These are phyloP conservation scores for Juglanconis sp. DNA, from an alignment of 2,329 filamentous ascomycete genomes.

Conservation along the genomic window DNA sequence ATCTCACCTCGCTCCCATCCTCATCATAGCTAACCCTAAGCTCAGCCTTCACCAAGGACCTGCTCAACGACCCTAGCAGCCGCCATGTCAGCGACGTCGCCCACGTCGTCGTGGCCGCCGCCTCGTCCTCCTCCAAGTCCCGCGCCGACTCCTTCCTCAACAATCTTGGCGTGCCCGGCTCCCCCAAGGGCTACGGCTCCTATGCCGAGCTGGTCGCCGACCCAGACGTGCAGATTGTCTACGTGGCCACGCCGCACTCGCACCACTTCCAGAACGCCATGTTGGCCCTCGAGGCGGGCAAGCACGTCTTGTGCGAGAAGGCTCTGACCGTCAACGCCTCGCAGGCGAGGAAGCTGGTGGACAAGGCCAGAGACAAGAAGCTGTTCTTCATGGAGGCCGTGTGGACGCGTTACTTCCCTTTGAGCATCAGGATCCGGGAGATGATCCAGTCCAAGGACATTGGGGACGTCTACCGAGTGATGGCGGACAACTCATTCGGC, in stretches of 20 bases:
- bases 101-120: constrained; percentile 75
- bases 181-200: constrained; percentile 71
- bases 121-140: constrained; percentile 70
- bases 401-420: constrained; percentile 85
- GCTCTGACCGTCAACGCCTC: constrained; percentile 80
- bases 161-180: constrained; percentile 64
- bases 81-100: constrained; percentile 70
- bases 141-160: constrained; percentile 71
- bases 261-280: constrained; percentile 91
- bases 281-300: constrained; percentile 78
- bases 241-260: constrained; percentile 85
- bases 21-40: neutral
- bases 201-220: constrained; percentile 81
- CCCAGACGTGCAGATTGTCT: constrained; percentile 77
- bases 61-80: constrained; percentile 68
- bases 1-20: neutral
- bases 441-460: constrained; percentile 54
- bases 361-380: constrained; percentile 69
- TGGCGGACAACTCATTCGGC: constrained; percentile 61
- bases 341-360: constrained; percentile 70
- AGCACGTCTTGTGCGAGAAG: constrained; percentile 90
- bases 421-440: constrained; percentile 73
- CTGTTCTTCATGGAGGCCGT: constrained; percentile 83
- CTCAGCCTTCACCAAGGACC: constrained; percentile 68
- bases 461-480: constrained; percentile 59